Percentiles rank a stretch among this genome's conserved stretches.
These are phyloP conservation scores for Jacaranda mimosifolia DNA, from an alignment of 257 asterid species.

Conservation along the genomic window DNA sequence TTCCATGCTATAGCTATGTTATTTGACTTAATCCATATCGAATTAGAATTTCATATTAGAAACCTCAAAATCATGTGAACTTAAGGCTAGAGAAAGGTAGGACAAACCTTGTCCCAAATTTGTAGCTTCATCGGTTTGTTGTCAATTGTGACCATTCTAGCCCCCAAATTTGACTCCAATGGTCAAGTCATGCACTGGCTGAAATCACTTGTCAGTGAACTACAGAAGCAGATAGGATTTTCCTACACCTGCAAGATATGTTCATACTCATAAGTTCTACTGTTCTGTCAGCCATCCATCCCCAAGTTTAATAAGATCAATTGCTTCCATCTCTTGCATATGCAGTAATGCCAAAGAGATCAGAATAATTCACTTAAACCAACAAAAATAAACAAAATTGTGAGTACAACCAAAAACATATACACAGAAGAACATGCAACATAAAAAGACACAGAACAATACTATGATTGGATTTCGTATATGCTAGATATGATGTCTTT, in stretches of 20 bases:
- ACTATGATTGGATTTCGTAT: neutral
- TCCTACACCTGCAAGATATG: slow-evolving; percentile 70
- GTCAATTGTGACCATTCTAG: slow-evolving; percentile 74
- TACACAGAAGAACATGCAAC: slow-evolving; percentile 14
- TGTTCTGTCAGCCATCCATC: slow-evolving; percentile 12
- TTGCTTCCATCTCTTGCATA: neutral
- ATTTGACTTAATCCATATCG: neutral
- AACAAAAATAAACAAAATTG: neutral
- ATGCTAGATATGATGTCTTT: neutral
- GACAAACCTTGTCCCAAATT: slow-evolving; percentile 87
- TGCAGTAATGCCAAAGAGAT: neutral
- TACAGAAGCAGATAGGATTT: slow-evolving; percentile 86
- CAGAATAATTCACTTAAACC: neutral
- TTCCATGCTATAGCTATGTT: neutral
- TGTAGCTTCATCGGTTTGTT: slow-evolving; percentile 81
- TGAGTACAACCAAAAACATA: slow-evolving; percentile 1
- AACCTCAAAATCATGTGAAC: slow-evolving; percentile 13
- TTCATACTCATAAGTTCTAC: slow-evolving; percentile 11
- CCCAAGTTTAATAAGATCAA: slow-evolving; percentile 1
- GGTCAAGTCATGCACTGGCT: slow-evolving; percentile 84
- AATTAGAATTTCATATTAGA: slow-evolving; percentile 12
- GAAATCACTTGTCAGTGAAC: slow-evolving; percentile 85
- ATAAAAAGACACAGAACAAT: neutral
- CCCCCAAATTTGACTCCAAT: slow-evolving; percentile 86
- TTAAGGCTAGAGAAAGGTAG: slow-evolving; percentile 1